phyloP scores from a whole-genome alignment of 495 filamentous ascomycete genomes.

The Tirmania nivea region DNA sequence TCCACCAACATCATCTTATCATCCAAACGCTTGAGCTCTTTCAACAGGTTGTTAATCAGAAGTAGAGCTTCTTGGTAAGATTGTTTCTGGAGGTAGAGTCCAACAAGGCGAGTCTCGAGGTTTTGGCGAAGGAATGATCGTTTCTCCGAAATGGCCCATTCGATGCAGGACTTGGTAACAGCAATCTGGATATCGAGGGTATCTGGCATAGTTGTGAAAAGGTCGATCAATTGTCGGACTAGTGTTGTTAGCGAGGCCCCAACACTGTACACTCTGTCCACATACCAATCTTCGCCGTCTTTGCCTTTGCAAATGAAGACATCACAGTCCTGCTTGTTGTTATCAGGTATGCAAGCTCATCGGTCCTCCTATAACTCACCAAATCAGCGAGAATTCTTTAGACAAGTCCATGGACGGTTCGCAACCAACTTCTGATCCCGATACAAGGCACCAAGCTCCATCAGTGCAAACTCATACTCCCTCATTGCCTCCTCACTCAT shows the following conservation, averaged over 20 bases:
- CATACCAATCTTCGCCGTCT: constrained; percentile 93
- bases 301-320: constrained; percentile 92
- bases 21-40: constrained; percentile 90
- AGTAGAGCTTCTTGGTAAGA: constrained; percentile 91
- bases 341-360: constrained; percentile 80
- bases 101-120: constrained; percentile 85
- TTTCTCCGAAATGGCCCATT: constrained; percentile 88
- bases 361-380: constrained; percentile 33
- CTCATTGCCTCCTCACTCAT: constrained; percentile 62
- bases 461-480: constrained; percentile 66
- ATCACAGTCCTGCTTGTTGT: constrained; percentile 73
- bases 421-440: constrained; percentile 51
- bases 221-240: constrained; percentile 94
- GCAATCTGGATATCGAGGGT: constrained; percentile 78
- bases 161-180: constrained; percentile 94
- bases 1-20: constrained; percentile 98
- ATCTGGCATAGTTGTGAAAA: constrained; percentile 82
- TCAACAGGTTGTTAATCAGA: constrained; percentile 84
- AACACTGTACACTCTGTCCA: neutral
- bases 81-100: constrained; percentile 85
- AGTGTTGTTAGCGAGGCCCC: neutral
- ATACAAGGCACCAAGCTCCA: constrained; percentile 78
- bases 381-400: neutral
- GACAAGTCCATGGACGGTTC: neutral
- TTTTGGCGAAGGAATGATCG: constrained; percentile 92